These are phyloP conservation scores for Lipomyces kockii DNA, from an alignment of 805 yeast species.

Conservation along the genomic window DNA sequence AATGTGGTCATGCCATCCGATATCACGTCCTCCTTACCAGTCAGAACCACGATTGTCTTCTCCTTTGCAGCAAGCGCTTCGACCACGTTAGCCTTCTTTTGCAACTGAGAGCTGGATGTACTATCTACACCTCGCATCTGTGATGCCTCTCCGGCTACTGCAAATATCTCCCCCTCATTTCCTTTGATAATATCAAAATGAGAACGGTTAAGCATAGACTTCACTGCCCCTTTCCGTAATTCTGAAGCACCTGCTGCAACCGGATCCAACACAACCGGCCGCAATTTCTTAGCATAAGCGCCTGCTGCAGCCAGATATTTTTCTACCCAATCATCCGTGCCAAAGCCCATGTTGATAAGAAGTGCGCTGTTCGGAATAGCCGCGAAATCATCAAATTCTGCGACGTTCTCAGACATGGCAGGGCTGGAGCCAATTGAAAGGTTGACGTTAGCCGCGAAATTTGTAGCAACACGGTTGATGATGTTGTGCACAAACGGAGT, in stretches of 20 bases:
- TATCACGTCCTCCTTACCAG: slow-evolving; percentile 64
- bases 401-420: slow-evolving; percentile 76
- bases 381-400: slow-evolving; percentile 72
- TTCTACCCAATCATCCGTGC: slow-evolving; percentile 49
- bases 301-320: slow-evolving; percentile 57
- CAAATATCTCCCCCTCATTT: slow-evolving; percentile 76
- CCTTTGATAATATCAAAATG: slow-evolving; percentile 73
- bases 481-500: slow-evolving; percentile 82
- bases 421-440: slow-evolving; percentile 87
- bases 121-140: slow-evolving; percentile 77
- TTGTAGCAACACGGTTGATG: slow-evolving; percentile 86
- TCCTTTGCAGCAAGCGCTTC: slow-evolving; percentile 29
- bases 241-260: slow-evolving; percentile 89
- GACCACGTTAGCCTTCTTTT: slow-evolving; percentile 42
- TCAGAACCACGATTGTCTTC: slow-evolving; percentile 66
- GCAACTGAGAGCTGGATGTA: slow-evolving; percentile 49
- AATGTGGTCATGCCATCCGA: slow-evolving; percentile 51
- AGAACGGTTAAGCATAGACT: slow-evolving; percentile 59
- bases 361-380: slow-evolving; percentile 58
- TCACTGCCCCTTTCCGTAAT: slow-evolving; percentile 57
- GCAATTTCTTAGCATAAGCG: slow-evolving; percentile 59
- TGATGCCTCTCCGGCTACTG: slow-evolving; percentile 56
- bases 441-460: slow-evolving; percentile 84
- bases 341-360: slow-evolving; percentile 78
- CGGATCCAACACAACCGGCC: slow-evolving; percentile 82